Evolutionary conservation across 2,329 filamentous ascomycete genomes (phyloP).

Genomic region (Diaporthe eres): DNA sequence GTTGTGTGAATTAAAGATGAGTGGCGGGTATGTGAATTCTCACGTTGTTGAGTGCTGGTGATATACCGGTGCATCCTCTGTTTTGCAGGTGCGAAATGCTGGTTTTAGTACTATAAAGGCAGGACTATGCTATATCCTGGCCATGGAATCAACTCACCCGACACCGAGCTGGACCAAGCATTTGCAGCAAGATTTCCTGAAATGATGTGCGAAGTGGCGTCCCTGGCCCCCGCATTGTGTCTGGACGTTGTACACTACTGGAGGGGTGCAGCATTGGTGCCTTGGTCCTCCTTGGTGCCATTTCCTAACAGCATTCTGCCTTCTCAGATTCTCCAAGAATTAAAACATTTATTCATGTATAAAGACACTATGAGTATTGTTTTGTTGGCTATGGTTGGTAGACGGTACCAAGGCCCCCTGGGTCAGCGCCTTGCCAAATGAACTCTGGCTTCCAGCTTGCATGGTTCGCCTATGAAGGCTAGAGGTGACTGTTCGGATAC

Average conservation of each 20-base stretch:
- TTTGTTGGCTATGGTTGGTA: no score
- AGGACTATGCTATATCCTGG: no score
- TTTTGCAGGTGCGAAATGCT: no score
- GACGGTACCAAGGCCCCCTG: background rate
- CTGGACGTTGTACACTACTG: background rate
- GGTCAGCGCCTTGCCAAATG: slow-evolving; percentile 5
- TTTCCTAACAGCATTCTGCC: background rate
- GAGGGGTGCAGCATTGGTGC: slow-evolving; percentile 4
- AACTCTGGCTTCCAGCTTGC: background rate
- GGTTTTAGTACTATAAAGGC: no score
- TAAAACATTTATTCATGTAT: background rate
- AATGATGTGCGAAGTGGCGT: slow-evolving; percentile 3
- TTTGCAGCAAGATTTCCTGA: background rate
- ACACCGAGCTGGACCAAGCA: background rate
- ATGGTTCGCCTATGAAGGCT: background rate
- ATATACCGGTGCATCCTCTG: no score
- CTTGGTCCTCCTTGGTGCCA: slow-evolving; percentile 2
- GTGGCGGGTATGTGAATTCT: no score
- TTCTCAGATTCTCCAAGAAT: background rate
- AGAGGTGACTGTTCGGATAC: background rate
- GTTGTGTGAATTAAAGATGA: no score
- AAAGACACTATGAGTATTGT: background rate
- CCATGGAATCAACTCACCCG: background rate
- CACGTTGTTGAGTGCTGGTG: no score
- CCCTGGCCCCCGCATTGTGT: background rate